phyloP scores from a whole-genome alignment of 768 basidiomycete species.

The Lactarius tabidus region DNA sequence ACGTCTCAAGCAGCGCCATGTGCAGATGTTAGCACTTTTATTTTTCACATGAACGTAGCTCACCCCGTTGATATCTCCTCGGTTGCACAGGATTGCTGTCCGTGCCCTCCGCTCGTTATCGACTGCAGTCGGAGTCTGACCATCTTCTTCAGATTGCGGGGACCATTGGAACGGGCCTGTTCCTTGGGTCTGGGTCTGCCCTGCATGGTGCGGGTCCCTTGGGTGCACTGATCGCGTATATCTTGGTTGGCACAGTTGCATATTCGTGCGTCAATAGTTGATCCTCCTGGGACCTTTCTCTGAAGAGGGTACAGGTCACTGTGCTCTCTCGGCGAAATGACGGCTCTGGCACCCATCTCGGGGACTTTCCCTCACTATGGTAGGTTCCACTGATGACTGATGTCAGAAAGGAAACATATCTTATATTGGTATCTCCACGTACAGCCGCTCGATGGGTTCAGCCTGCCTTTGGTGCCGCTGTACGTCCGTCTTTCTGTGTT shows the following conservation, averaged over 20 bases:
- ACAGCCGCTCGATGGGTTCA: slow-evolving; percentile 37
- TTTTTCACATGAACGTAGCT: not conserved
- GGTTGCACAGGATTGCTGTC: slow-evolving; percentile 54
- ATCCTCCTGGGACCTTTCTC: slow-evolving; percentile 18
- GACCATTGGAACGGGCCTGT: slow-evolving; percentile 71
- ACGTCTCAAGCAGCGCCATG: slow-evolving; percentile 70
- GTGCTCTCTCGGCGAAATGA: slow-evolving; percentile 73
- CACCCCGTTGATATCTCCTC: not conserved
- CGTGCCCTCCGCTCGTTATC: slow-evolving; percentile 27
- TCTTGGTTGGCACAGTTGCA: slow-evolving; percentile 59
- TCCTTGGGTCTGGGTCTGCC: slow-evolving; percentile 65
- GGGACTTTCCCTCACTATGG: slow-evolving; percentile 76
- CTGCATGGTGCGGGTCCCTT: slow-evolving; percentile 60
- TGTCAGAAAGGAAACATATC: not conserved
- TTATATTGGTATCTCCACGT: not conserved
- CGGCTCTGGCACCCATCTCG: slow-evolving; percentile 72
- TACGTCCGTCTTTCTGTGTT: slow-evolving; percentile 26
- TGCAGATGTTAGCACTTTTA: slow-evolving; percentile 58
- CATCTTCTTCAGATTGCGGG: slow-evolving; percentile 53
- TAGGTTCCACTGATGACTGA: slow-evolving; percentile 26
- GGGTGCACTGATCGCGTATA: slow-evolving; percentile 63
- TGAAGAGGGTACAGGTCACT: slow-evolving; percentile 40
- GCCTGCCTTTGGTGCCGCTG: slow-evolving; percentile 36
- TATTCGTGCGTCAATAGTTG: slow-evolving; percentile 49
- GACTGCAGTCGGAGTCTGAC: not conserved